Evolutionary conservation across 768 basidiomycete genomes (phyloP), one percentile per base, ranked within the genome.

Genomic region (Suillus tomentosus): DNA sequence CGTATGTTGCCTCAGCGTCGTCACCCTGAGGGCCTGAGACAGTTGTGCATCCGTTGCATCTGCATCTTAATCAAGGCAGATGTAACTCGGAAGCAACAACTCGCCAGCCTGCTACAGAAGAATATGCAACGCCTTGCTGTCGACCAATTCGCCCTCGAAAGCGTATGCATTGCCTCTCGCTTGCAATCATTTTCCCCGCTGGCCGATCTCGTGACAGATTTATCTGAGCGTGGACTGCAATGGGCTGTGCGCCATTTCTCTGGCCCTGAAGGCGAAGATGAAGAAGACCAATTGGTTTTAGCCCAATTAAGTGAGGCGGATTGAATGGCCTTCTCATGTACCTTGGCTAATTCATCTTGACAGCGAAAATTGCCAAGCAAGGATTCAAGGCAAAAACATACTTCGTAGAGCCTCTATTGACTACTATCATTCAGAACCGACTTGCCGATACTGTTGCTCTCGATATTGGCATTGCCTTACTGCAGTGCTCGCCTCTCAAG

Each of bases 361-460:
- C 48, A 75, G 74, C 60, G 40, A 37, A 62, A n/a, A 27, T 75
- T n/a, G 24, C 42, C 4, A 51, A 9, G 8, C 66, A 47, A 5
- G 65, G 71, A 31, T 48, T 65, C 43, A 55, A 64, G 34, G 66
- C 69, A 40, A 89, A 89, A 66, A 67, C 80, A 1, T 85, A 90
- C 67, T 71, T 90, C 10, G 87, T 85, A 1, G 95, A 97, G 64
- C 88, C 92, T 1, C 73, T 94, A 19, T 67, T 95, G 22, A 84
- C 84, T 8, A 84, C 85, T 1, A 78, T 85, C 19, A 79, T 91
- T 50, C 90, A 89, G 71, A 78, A 83, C 63, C 82, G 82, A n/a
- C 76, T 96, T 19, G 67, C 77, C 1, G 79, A 82, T 61, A 48
- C 70, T 2, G 63, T 65, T 24, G 76, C 80, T 19, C 68, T 90